Conservation (phyloP, 2,329 filamentous ascomycete genomes). For the Ceratocystis colombiana region DNA sequence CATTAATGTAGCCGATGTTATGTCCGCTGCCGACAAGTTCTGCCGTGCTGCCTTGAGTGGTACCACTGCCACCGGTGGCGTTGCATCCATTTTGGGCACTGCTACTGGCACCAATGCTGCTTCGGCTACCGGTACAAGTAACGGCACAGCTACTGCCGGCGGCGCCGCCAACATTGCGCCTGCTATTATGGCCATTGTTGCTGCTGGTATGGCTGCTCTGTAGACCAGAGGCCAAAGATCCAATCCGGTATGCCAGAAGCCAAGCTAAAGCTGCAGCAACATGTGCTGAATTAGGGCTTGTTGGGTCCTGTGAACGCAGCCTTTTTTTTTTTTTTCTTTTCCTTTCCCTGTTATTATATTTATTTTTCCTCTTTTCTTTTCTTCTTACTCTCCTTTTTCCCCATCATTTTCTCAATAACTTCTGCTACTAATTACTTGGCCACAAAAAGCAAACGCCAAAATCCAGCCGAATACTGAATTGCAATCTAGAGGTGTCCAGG, state of each 20-base stretch:
- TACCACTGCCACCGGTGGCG: constrained; percentile 1
- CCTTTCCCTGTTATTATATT: constrained; percentile 6
- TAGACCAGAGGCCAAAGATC: not conserved
- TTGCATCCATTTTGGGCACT: constrained; percentile 20
- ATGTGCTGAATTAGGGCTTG: not conserved
- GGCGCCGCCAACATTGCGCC: constrained; percentile 14
- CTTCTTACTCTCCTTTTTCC: constrained; percentile 6
- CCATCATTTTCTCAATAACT: not conserved
- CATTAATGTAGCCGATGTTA: constrained; percentile 32
- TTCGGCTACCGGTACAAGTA: constrained; percentile 18
- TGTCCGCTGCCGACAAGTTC: constrained; percentile 32
- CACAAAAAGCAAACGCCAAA: constrained; percentile 5
- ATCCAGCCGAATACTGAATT: not conserved
- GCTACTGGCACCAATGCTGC: constrained; percentile 18
- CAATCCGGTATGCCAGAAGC: not conserved
- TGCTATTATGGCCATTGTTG: not conserved
- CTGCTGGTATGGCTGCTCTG: constrained; percentile 16
- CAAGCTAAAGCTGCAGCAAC: not conserved
- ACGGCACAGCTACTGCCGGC: constrained; percentile 25
- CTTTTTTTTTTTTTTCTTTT: constrained; percentile 10
- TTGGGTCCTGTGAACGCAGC: not conserved
- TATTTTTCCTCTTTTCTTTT: not conserved
- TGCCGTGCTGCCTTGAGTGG: constrained; percentile 22
- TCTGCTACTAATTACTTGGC: constrained; percentile 8
- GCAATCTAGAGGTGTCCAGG: not conserved